A percentile compares a stretch with the other conserved stretches of the same genome.
These are phyloP conservation scores for Monilinia aucupariae DNA, from an alignment of 2,329 filamentous ascomycete species.

Conservation along the genomic window DNA sequence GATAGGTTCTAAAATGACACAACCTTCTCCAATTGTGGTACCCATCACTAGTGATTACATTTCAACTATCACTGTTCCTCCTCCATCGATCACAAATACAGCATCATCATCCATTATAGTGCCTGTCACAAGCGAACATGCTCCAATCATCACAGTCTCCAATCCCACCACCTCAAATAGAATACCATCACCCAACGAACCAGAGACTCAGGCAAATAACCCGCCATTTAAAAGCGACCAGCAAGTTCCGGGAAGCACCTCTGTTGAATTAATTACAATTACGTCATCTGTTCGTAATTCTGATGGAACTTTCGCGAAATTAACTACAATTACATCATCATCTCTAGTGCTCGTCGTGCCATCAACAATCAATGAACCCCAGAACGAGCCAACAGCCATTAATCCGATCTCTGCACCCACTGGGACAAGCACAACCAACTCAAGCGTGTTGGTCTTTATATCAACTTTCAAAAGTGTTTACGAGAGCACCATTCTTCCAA, in stretches of 20 bases:
- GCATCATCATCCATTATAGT: background rate
- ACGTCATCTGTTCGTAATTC: background rate
- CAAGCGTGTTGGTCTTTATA: background rate
- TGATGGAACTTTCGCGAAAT: background rate
- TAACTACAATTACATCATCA: background rate
- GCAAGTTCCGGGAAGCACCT: background rate
- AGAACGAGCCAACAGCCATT: background rate
- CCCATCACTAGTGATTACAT: background rate
- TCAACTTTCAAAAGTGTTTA: slow-evolving; percentile 6
- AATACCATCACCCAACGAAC: background rate
- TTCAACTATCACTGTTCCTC: background rate
- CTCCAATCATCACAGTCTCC: background rate
- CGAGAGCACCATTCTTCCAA: background rate
- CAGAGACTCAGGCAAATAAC: background rate
- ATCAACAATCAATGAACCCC: background rate
- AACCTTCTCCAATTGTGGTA: background rate
- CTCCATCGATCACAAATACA: background rate
- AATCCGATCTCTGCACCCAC: background rate
- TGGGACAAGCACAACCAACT: no score
- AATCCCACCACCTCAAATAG: background rate
- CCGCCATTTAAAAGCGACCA: background rate
- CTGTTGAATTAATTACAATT: background rate
- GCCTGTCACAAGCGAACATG: background rate
- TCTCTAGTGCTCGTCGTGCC: background rate
- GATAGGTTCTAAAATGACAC: background rate